Conservation (phyloP, 202 grass and related monocot species). For the Panicum hallii region DNA sequence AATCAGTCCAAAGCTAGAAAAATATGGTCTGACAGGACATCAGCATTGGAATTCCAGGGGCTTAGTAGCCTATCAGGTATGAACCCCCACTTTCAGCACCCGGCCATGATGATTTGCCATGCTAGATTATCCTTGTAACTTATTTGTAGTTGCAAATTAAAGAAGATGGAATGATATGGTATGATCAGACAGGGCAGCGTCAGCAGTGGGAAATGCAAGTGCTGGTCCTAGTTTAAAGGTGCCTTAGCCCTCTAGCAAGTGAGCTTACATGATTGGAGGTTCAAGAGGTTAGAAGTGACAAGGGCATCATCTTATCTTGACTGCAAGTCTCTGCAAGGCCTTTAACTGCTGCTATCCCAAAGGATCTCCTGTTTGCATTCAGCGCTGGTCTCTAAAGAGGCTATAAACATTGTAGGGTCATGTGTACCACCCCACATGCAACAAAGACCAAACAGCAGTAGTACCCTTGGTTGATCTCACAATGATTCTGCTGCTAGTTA, state of each 20-base stretch:
- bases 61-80: constrained; percentile 19
- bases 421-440: neutral
- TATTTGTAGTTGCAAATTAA: constrained; percentile 21
- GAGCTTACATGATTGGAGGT: constrained; percentile 42
- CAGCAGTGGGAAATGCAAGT: constrained; percentile 14
- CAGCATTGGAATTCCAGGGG: constrained; percentile 7
- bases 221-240: constrained; percentile 15
- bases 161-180: constrained; percentile 19
- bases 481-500: constrained; percentile 29
- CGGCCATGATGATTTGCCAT: constrained; percentile 15
- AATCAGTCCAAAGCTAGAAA: constrained; percentile 7
- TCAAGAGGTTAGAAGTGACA: constrained; percentile 18
- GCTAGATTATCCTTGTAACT: neutral
- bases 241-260: neutral
- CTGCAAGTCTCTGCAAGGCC: constrained; percentile 23
- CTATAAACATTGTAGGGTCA: constrained; percentile 21
- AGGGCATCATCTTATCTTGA: constrained; percentile 46
- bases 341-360: constrained; percentile 32
- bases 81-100: constrained; percentile 8
- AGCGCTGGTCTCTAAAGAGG: neutral
- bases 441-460: neutral
- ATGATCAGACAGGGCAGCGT: neutral
- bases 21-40: constrained; percentile 12
- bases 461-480: constrained; percentile 19
- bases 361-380: constrained; percentile 28